Base-by-base conservation (phyloP, 129 eudicot genomes). In the Pseudognaphalium luteoalbum region DNA sequence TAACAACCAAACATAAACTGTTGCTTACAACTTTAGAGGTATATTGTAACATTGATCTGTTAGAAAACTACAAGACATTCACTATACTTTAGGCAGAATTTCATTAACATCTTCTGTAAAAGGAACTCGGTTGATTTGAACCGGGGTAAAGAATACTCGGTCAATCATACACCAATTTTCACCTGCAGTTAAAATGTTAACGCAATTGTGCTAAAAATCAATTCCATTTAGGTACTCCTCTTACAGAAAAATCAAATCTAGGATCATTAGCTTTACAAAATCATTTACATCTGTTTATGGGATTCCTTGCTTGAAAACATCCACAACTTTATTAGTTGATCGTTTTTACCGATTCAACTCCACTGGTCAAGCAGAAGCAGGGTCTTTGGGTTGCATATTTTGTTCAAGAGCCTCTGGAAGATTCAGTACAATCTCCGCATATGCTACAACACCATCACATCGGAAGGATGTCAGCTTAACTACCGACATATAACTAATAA, bases 371-470 rank as follows among this genome's bases (percentile, higher is more conserved):
- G 83, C 20, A 32, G 75, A 50, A 42, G 83, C 41, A 73, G 74
- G 64, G 21, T 76, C 69, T 50, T 76, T 76, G 22, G 74, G 77
- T 5, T 81, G 69, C 29, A 30, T 66, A 76, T 68, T 75, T 50
- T 88, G 81, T 34, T 83, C 81, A 54, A 92, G 90, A 73, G 87
- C 96, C 39, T 83, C 83, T 0, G 90, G 87, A 76, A 93, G 85
- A 82, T 91, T 91, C 87, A 93, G 76, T 44, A 88, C 97, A 42
- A 91, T 88, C 84, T 93, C 98, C 37, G 98, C 97, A 80, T 82
- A 93, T 15, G 98, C 98, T 91, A 83, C 41, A 58, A 10, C 68
- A 57, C 32, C 63, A 71, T 39, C 51, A 33, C 37, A 10, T 35
- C 63, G 41, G 1, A 56, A 57, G 54, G 21, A 66, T 34, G 25